Base-by-base conservation (phyloP, 495 filamentous ascomycete species). In the Xylaria longipes region DNA sequence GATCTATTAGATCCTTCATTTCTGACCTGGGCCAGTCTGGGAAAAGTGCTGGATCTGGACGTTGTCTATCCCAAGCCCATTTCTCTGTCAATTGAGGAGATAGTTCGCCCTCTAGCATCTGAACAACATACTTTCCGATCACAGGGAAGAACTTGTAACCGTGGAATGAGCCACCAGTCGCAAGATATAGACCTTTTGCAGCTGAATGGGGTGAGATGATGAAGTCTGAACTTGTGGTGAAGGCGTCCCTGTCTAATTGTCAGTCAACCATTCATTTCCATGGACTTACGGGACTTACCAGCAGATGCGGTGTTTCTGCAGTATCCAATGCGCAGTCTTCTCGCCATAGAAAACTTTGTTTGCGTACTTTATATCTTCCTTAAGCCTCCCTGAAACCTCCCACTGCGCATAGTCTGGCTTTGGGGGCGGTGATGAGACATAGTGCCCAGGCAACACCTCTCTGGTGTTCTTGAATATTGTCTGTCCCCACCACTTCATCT, bases 71-170 rank as follows among this genome's bases (percentile, higher is more conserved):
- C 89, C 88, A 91, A 12, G 84, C 86, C 88, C 89, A 91, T 25
- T 81, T 83, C 71, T 81, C 73, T n/a, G 65, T 75, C 67, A 85
- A 66, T 29, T 84, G 82, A 1, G 80, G 76, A 33, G 79, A 80
- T 7, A 89, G 74, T 12, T 82, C 73, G 5, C 84, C 86, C 37
- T 86, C 79, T 9, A 91, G 74, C 87, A 89, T 86, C 60, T 87
- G 76, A 5, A 85, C 81, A 57, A 91, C 84, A 74, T 90, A 89
- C 52, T 88, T 83, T n/a, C 89, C 89, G 43, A 91, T 80, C n/a
- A 86, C 84, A 0, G 89, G 89, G 72, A 90, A 82, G 80, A 91
- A 90, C 76, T 91, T 91, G 78, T 82, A 91, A 5, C 84, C 81
- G 63, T 87, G 84, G 73, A 86, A 86, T 43, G 83, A 84, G 0